These are phyloP conservation scores for Sextonia rubra DNA, from an alignment of 164 flowering plant genomes.

Conservation along the genomic window DNA sequence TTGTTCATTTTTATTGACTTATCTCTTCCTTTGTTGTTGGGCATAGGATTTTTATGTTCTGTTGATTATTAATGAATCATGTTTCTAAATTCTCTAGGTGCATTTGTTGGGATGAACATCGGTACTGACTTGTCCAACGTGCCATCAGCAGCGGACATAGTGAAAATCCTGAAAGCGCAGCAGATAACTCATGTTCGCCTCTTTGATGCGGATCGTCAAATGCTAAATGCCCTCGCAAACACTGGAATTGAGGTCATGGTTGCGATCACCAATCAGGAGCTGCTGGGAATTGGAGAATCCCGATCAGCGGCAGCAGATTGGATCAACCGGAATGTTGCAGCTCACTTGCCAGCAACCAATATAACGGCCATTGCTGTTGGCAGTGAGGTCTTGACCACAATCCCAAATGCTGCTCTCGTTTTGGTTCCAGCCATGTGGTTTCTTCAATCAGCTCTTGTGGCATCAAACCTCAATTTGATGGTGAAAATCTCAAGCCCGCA, in stretches of 20 bases:
- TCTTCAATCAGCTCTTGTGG: slow-evolving; percentile 40
- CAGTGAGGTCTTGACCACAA: slow-evolving; percentile 73
- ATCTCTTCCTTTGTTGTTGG: not conserved
- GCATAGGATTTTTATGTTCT: too few relatives aligned
- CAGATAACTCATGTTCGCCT: slow-evolving; percentile 68
- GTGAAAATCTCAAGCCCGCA: slow-evolving; percentile 48
- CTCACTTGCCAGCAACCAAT: slow-evolving; percentile 68
- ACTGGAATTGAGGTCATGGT: slow-evolving; percentile 76
- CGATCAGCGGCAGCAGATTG: slow-evolving; percentile 76
- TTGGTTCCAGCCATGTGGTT: slow-evolving; percentile 69
- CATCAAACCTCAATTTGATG: slow-evolving; percentile 28
- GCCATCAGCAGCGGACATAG: slow-evolving; percentile 53
- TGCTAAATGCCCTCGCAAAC: slow-evolving; percentile 62
- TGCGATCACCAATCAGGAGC: slow-evolving; percentile 69
- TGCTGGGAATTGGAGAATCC: slow-evolving; percentile 62
- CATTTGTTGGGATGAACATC: slow-evolving; percentile 66
- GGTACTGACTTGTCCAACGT: slow-evolving; percentile 48
- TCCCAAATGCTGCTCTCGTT: slow-evolving; percentile 69
- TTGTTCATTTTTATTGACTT: not conserved
- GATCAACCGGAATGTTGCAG: slow-evolving; percentile 67
- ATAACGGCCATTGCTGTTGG: slow-evolving; percentile 89
- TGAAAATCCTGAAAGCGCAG: slow-evolving; percentile 46
- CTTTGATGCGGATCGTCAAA: slow-evolving; percentile 55
- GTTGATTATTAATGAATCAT: not conserved
- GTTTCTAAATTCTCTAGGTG: slow-evolving; percentile 33